Base-by-base conservation (phyloP, 139 green algal species). In the Raphidocelis subcapitata region DNA sequence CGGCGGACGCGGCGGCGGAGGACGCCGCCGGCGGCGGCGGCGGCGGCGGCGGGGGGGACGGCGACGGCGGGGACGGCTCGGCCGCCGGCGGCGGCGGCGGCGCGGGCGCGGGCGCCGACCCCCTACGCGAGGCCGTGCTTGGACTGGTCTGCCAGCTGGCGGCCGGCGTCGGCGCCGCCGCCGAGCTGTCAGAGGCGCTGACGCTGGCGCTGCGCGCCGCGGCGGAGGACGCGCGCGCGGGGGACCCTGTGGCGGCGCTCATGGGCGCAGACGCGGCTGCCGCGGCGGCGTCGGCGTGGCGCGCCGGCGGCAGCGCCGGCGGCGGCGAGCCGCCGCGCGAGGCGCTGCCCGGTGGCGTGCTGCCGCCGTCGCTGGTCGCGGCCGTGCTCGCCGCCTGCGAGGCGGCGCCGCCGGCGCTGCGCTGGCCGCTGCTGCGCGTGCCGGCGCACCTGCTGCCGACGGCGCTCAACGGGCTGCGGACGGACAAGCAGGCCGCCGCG, bases 181-280 rank as follows among this genome's bases (percentile, higher is more conserved):
- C 72, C 24, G 72, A 78, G 63, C 51, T 78, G 0, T 67, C 47
- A 35, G 72, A 78, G 54, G 72, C 52, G 8, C 28, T 78, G 29
- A 44, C 52, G 24, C 51, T 21, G 14, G 72, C 47, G 23, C 54
- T 78, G 16, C 24, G 44, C 26, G 60, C 60, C 37, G 70, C 61
- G 10, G 61, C 32, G 26, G 70, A 60, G n/a, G 29, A 76, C n/a
- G n/a, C n/a, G 47, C 32, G 24, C 54, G 54, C 23, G 54, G 54
- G 24, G 54, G 54, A 28, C 24, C 54, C 5, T 29, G 54, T 14
- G 54, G 54, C 54, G 54, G 54, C 54, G 10, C 10, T 14, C 12
- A 8, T 61, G 54, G 54, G 10, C 10, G 24, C n/a, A 8, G 54
- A 61, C 10, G 23, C 24, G 10, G 54, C n/a, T 8, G 10, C 54